Evolutionary conservation across 2,329 filamentous ascomycete genomes (phyloP).

Genomic region (Diaporthe sp.): DNA sequence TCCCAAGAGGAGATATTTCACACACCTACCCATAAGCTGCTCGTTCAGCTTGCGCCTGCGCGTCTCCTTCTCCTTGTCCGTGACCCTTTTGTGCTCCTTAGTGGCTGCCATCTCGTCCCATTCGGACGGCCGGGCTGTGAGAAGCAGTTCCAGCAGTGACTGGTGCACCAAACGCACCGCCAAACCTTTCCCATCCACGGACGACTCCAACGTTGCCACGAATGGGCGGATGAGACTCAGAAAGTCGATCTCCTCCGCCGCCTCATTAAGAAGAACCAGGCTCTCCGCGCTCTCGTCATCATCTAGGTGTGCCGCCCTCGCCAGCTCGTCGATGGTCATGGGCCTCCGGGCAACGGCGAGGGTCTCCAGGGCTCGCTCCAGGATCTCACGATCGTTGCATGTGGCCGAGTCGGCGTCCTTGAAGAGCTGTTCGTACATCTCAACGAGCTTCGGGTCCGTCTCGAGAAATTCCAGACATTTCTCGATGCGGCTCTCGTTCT

Average conservation of each 20-base stretch:
- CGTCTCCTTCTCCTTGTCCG: neutral
- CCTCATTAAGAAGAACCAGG: neutral
- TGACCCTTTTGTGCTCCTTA: neutral
- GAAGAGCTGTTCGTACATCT: neutral
- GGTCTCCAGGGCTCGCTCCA: conserved; percentile 16
- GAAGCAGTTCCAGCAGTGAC: neutral
- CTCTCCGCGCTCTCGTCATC: neutral
- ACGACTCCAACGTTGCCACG: neutral
- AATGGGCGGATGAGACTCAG: conserved; percentile 3
- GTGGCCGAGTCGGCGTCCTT: neutral
- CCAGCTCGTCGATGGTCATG: conserved; percentile 11
- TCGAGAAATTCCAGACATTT: neutral
- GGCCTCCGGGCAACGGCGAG: conserved; percentile 2
- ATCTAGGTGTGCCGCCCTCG: neutral
- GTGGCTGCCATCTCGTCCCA: neutral
- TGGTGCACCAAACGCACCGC: conserved; percentile 12
- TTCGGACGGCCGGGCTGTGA: neutral
- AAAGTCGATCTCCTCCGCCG: neutral
- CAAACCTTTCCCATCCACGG: neutral
- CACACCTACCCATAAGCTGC: neutral
- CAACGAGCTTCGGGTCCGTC: neutral
- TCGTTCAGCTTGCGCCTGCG: neutral
- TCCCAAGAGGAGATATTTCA: neutral
- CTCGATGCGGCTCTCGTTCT: neutral
- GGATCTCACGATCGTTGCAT: conserved; percentile 6